phyloP scores from a whole-genome alignment of 495 filamentous ascomycete genomes.

The Darksidea phi region DNA sequence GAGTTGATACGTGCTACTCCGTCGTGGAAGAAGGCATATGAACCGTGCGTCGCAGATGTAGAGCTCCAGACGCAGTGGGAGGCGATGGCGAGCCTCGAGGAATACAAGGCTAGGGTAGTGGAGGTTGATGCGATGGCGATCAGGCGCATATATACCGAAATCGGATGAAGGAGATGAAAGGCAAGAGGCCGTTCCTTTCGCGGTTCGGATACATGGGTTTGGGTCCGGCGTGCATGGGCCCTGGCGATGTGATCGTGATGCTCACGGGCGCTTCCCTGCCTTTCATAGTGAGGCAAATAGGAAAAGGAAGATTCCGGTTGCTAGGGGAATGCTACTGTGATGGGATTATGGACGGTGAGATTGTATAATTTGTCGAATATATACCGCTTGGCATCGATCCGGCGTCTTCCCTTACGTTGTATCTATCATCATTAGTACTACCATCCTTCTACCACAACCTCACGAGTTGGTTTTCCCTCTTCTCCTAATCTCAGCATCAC shows the following conservation, averaged over 20 bases:
- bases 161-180: neutral
- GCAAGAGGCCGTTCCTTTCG: neutral
- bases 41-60: neutral
- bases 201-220: neutral
- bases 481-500: slow-evolving; percentile 7
- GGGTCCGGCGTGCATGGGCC: neutral
- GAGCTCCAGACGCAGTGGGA: neutral
- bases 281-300: neutral
- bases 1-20: neutral
- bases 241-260: neutral
- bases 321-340: neutral
- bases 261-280: neutral
- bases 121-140: neutral
- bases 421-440: too few relatives aligned
- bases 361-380: too few relatives aligned
- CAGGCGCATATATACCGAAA: neutral
- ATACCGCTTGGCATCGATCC: too few relatives aligned
- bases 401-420: too few relatives aligned
- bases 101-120: neutral
- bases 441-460: too few relatives aligned
- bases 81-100: neutral
- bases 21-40: neutral
- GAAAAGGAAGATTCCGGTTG: neutral
- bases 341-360: slow-evolving; percentile 3
- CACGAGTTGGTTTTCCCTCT: neutral